Percentiles rank a stretch among this genome's conserved stretches.
phyloP scores from a whole-genome alignment of 148 eudicot genomes.

The Pouteria glomerata region DNA sequence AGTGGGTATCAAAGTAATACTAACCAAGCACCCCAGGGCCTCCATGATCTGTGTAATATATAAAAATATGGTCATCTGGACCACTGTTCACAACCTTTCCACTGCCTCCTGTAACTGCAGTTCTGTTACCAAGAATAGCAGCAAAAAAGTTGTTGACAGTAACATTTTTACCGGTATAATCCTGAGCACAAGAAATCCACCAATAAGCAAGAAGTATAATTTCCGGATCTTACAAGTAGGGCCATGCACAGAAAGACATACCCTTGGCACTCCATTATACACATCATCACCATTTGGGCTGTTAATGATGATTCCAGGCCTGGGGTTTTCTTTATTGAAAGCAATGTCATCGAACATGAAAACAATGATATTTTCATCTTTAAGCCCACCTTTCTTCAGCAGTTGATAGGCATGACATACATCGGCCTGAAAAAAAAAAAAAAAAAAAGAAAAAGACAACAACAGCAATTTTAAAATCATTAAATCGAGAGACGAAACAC shows the following conservation, averaged over 20 bases:
- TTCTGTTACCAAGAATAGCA: conserved; percentile 63
- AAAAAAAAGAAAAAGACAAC: no score
- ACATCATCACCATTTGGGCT: conserved; percentile 61
- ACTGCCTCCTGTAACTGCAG: conserved; percentile 63
- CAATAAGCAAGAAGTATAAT: conserved; percentile 5
- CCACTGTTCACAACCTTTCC: conserved; percentile 75
- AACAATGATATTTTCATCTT: conserved; percentile 54
- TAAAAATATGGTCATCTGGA: conserved; percentile 66
- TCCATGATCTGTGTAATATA: conserved; percentile 72
- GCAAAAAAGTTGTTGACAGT: conserved; percentile 51
- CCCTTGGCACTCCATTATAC: conserved; percentile 78
- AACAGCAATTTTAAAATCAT: no score
- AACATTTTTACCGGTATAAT: conserved; percentile 52
- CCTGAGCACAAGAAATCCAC: conserved; percentile 34
- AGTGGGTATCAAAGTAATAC: conserved; percentile 23
- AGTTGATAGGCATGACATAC: conserved; percentile 60
- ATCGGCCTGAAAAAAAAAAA: conserved; percentile 36
- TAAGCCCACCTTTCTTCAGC: conserved; percentile 52
- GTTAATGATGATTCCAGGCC: conserved; percentile 58
- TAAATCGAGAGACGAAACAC: not conserved
- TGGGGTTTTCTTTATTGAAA: conserved; percentile 42
- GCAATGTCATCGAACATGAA: conserved; percentile 67
- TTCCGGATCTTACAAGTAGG: not conserved
- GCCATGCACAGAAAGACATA: conserved; percentile 7
- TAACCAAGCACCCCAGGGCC: conserved; percentile 62